phyloP scores from a whole-genome alignment of 164 flowering plant species.

The Sedum album region DNA sequence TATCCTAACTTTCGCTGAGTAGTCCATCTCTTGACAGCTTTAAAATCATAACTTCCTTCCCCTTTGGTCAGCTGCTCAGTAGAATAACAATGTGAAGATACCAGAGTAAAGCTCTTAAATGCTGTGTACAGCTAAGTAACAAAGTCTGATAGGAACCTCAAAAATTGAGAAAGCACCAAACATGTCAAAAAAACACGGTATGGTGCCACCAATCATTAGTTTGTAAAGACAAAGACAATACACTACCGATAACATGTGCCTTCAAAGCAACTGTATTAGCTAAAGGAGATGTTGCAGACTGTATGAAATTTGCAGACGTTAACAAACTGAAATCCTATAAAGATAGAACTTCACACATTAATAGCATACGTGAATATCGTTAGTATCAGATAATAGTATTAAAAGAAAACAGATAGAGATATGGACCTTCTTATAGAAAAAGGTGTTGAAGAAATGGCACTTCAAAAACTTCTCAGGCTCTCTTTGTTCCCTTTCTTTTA shows the following conservation, averaged over 20 bases:
- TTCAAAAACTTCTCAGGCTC: constrained; percentile 72
- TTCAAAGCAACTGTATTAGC: neutral
- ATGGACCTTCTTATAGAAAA: constrained; percentile 85
- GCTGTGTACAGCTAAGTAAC: neutral
- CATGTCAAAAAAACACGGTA: neutral
- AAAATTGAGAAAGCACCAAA: neutral
- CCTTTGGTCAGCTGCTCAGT: constrained; percentile 47
- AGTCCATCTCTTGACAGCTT: constrained; percentile 88
- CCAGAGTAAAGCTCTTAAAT: neutral
- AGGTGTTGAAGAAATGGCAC: constrained; percentile 94
- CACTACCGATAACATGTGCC: neutral
- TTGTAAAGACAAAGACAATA: too few relatives aligned
- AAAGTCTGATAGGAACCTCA: neutral
- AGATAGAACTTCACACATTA: neutral
- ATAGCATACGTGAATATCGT: neutral
- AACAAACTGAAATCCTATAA: neutral
- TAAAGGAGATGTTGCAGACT: too few relatives aligned
- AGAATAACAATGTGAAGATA: constrained; percentile 3
- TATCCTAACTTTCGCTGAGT: constrained; percentile 74
- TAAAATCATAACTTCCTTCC: constrained; percentile 53
- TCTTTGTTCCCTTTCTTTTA: constrained; percentile 90
- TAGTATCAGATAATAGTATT: neutral
- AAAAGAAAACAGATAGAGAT: neutral
- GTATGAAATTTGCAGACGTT: neutral
- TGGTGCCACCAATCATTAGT: neutral